Percentiles rank a stretch among this genome's conserved stretches.
phyloP scores from a whole-genome alignment of 352 stramenopile species.

The Globisporangium middletonii region DNA sequence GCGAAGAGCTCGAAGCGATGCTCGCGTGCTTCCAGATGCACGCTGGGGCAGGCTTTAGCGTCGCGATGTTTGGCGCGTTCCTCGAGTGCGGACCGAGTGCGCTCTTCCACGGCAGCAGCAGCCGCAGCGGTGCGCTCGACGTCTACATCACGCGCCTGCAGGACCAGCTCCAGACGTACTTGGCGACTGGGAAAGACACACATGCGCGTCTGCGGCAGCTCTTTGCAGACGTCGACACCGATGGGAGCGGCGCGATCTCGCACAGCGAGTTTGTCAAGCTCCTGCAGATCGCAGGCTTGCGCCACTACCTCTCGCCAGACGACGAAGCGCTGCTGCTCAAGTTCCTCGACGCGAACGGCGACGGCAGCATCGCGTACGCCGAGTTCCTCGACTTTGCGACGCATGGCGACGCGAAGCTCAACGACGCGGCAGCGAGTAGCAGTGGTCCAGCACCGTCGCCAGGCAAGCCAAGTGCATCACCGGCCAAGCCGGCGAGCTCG shows the following conservation, averaged over 20 bases:
- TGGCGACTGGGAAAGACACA: slow-evolving; percentile 53
- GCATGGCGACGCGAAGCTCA: slow-evolving; percentile 33
- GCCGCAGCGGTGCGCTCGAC: slow-evolving; percentile 34
- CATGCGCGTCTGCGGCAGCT: slow-evolving; percentile 32
- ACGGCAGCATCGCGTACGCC: slow-evolving; percentile 50
- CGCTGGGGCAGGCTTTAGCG: slow-evolving; percentile 37
- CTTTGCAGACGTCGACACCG: slow-evolving; percentile 51
- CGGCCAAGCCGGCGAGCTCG: slow-evolving; percentile 1
- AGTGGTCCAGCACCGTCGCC: background rate
- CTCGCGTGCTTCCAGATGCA: slow-evolving; percentile 46
- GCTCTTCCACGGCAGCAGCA: slow-evolving; percentile 33
- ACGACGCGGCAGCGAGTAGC: slow-evolving; percentile 5
- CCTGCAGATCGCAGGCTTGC: slow-evolving; percentile 50
- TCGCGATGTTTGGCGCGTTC: slow-evolving; percentile 47
- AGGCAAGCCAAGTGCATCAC: background rate
- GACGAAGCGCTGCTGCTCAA: slow-evolving; percentile 58
- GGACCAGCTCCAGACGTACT: slow-evolving; percentile 45
- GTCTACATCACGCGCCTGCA: slow-evolving; percentile 51
- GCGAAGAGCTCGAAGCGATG: slow-evolving; percentile 59
- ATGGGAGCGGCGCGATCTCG: slow-evolving; percentile 50
- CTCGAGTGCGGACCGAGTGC: slow-evolving; percentile 40
- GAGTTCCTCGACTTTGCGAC: slow-evolving; percentile 69
- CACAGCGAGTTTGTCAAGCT: slow-evolving; percentile 62
- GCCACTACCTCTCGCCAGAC: slow-evolving; percentile 53
- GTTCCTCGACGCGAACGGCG: slow-evolving; percentile 62